Evolutionary conservation across 495 filamentous ascomycete species (phyloP).

Genomic region (Penicillium fimorum): DNA sequence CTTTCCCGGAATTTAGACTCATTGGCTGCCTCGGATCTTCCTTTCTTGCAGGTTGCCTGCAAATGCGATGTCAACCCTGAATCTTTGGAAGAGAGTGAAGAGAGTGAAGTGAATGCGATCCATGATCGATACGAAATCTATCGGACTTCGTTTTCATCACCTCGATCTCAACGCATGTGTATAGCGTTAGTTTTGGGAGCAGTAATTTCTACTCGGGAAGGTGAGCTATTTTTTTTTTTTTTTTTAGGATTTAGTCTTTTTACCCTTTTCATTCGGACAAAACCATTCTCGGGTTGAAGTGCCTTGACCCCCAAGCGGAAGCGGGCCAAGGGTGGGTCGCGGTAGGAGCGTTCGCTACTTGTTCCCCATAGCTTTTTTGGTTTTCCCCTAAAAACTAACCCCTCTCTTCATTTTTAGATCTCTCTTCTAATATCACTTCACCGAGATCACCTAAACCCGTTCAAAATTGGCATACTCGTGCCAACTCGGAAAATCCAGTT

Average conservation of each 20-base stretch:
- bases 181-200: slow-evolving; percentile 72
- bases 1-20: slow-evolving; percentile 52
- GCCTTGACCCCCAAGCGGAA: slow-evolving; percentile 27
- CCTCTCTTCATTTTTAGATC: background rate
- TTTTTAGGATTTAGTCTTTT: background rate
- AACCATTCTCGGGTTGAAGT: slow-evolving; percentile 9
- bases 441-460: slow-evolving; percentile 27
- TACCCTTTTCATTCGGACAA: slow-evolving; percentile 1
- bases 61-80: slow-evolving; percentile 73
- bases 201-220: slow-evolving; percentile 60
- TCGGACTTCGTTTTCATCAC: slow-evolving; percentile 65
- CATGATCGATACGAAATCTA: slow-evolving; percentile 65
- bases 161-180: slow-evolving; percentile 74
- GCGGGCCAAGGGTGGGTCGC: slow-evolving; percentile 35
- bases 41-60: slow-evolving; percentile 74
- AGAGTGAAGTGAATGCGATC: slow-evolving; percentile 46
- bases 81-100: slow-evolving; percentile 31
- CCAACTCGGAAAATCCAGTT: slow-evolving; percentile 37
- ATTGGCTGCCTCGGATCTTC: slow-evolving; percentile 63
- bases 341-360: slow-evolving; percentile 36
- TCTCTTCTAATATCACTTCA: slow-evolving; percentile 17
- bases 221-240: slow-evolving; percentile 50
- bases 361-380: slow-evolving; percentile 7
- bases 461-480: slow-evolving; percentile 35
- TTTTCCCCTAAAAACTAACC: slow-evolving; percentile 15